phyloP scores from a whole-genome alignment of 139 green algal genomes.

The Tetraselmis striata region DNA sequence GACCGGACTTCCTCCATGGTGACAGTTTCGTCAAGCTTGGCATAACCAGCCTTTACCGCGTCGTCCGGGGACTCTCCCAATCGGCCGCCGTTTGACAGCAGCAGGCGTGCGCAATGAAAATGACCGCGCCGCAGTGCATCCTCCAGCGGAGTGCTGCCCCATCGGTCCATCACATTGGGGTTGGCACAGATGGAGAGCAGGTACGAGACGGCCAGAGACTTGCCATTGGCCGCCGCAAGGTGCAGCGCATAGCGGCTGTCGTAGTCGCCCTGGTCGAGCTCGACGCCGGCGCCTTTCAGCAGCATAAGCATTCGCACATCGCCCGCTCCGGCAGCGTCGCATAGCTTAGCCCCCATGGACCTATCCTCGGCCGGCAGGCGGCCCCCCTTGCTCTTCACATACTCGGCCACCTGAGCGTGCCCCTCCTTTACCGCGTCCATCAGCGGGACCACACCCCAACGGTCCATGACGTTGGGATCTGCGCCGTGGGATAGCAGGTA shows the following conservation, averaged over 20 bases:
- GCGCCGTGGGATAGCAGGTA: conserved; percentile 10
- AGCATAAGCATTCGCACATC: background rate
- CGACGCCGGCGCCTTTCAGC: conserved; percentile 2
- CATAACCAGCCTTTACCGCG: background rate
- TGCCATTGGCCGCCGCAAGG: conserved; percentile 31
- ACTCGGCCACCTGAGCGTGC: background rate
- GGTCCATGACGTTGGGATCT: background rate
- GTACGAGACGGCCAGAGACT: background rate
- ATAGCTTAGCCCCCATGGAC: background rate
- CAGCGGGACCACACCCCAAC: conserved; percentile 1
- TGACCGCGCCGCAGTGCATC: background rate
- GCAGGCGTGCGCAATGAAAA: background rate
- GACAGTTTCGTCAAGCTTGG: background rate
- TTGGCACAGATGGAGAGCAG: background rate
- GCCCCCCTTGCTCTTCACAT: background rate
- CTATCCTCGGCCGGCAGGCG: background rate
- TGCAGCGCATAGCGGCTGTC: conserved; percentile 41
- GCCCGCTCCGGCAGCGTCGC: background rate
- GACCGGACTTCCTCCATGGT: background rate
- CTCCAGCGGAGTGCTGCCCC: conserved; percentile 13
- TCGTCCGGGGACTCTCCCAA: background rate
- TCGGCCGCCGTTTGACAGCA: background rate
- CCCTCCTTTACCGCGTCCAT: background rate
- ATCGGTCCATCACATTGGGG: conserved; percentile 19
- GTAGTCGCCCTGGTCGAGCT: conserved; percentile 36